phyloP scores from a whole-genome alignment of 768 basidiomycete species.

The Trametes meyenii region DNA sequence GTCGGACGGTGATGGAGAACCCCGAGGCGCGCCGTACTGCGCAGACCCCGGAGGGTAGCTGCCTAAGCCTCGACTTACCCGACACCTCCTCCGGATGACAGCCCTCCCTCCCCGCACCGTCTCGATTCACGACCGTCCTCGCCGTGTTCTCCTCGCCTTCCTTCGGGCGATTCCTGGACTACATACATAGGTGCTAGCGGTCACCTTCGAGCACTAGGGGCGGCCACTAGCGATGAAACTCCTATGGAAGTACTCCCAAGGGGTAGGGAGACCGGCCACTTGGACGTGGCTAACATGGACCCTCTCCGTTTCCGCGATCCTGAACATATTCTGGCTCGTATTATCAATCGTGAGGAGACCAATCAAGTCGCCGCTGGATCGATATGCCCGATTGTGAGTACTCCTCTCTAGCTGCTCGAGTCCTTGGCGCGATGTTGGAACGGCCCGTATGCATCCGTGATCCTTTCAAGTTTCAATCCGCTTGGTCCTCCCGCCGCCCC shows the following conservation, averaged over 20 bases:
- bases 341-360: background rate
- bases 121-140: too few relatives aligned
- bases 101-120: too few relatives aligned
- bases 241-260: conserved; percentile 4
- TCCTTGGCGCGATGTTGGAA: background rate
- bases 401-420: background rate
- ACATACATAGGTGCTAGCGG: too few relatives aligned
- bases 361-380: conserved; percentile 2
- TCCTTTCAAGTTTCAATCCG: background rate
- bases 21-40: too few relatives aligned
- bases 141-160: too few relatives aligned
- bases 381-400: conserved; percentile 18
- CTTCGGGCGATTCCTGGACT: too few relatives aligned
- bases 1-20: too few relatives aligned
- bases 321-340: conserved; percentile 19
- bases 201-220: too few relatives aligned
- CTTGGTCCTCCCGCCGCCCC: too few relatives aligned
- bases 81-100: too few relatives aligned
- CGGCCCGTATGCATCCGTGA: background rate
- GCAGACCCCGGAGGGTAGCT: too few relatives aligned
- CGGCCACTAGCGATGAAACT: background rate
- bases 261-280: background rate
- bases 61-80: too few relatives aligned
- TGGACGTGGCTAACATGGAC: conserved; percentile 15
- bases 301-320: conserved; percentile 3